Base-by-base conservation (phyloP, 2,329 filamentous ascomycete genomes). In the Coniochaeta pulveracea region DNA sequence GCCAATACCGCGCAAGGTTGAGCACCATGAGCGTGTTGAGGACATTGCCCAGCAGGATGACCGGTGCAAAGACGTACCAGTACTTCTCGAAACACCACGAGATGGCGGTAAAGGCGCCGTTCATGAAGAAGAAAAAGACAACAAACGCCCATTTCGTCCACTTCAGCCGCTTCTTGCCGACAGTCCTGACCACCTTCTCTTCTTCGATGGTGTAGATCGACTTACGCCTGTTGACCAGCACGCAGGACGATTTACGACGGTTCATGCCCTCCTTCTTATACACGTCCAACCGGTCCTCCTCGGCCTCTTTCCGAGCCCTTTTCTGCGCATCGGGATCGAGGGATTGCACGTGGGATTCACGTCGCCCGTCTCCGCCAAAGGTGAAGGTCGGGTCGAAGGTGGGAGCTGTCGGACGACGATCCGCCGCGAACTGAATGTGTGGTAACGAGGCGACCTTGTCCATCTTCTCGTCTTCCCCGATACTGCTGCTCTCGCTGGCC, bases 71-170 rank as follows among this genome's bases (percentile, higher is more conserved):
- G 17, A 30, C 27, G 11, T 21, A 30, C 27, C 27, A 30, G 11
- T 30, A 30, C 11, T 30, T 30, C 27, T 30, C 27, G 17, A 30
- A 30, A 11, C 15, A 19, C 27, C 27, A 30, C 17, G 27, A 30
- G 17, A 30, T 19, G 17, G 27, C 9, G 11, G 22, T 31, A 14
- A 17, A 31, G 2, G n/a, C 7, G 5, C 6, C 28, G 22, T 31
- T 31, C 4, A 10, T 14, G 11, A 4, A 12, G 3, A 21, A 14
- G 28, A 22, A 31, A 14, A 31, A 31, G 18, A 11, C 3, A 31
- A 12, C 10, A 10, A 6, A 31, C 4, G 18, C 19, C 28, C 28
- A 31, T 14, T 31, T 31, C 2, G 28, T 31, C 17, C 18, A 22
- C 11, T 31, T 22, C 7, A 22, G 28, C 14, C 18, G 18, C 19